phyloP scores from a whole-genome alignment of 768 basidiomycete genomes.

The Botryobasidium botryosum region DNA sequence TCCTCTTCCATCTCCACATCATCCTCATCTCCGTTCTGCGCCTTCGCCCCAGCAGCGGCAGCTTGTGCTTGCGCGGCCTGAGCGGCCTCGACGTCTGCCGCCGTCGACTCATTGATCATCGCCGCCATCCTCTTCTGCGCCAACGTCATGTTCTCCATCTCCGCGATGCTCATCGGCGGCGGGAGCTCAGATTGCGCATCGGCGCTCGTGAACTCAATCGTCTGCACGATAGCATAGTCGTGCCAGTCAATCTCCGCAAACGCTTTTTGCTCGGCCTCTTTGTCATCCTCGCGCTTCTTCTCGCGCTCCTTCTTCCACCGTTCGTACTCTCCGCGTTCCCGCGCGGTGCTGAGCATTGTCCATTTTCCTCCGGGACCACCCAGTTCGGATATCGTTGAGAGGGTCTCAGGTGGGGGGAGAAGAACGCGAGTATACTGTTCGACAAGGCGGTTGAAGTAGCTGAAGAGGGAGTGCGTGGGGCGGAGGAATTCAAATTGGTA shows the following conservation, averaged over 20 bases:
- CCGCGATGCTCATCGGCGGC: slow-evolving; percentile 88
- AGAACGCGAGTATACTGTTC: slow-evolving; percentile 90
- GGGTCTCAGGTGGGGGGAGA: slow-evolving; percentile 57
- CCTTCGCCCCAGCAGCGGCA: slow-evolving; percentile 67
- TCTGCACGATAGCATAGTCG: slow-evolving; percentile 95
- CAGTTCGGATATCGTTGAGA: slow-evolving; percentile 52
- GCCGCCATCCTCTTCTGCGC: slow-evolving; percentile 97
- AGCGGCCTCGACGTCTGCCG: slow-evolving; percentile 69
- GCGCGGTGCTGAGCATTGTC: slow-evolving; percentile 59
- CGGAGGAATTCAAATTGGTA: slow-evolving; percentile 97
- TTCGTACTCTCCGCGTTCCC: slow-evolving; percentile 79
- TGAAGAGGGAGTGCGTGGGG: slow-evolving; percentile 89
- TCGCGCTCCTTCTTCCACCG: slow-evolving; percentile 66
- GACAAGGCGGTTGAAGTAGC: slow-evolving; percentile 92
- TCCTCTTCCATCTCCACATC: slow-evolving; percentile 60
- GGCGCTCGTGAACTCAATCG: slow-evolving; percentile 89
- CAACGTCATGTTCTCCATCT: slow-evolving; percentile 90
- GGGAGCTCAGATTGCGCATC: slow-evolving; percentile 86
- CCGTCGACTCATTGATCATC: slow-evolving; percentile 94
- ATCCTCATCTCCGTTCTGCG: slow-evolving; percentile 23
- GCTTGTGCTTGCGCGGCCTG: slow-evolving; percentile 69
- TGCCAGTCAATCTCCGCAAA: slow-evolving; percentile 99
- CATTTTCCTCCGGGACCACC: slow-evolving; percentile 51
- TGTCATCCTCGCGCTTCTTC: slow-evolving; percentile 74
- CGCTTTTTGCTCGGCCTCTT: slow-evolving; percentile 86